Conservation (phyloP, 176 grass and related monocot genomes). For the Aegilops longissima region DNA sequence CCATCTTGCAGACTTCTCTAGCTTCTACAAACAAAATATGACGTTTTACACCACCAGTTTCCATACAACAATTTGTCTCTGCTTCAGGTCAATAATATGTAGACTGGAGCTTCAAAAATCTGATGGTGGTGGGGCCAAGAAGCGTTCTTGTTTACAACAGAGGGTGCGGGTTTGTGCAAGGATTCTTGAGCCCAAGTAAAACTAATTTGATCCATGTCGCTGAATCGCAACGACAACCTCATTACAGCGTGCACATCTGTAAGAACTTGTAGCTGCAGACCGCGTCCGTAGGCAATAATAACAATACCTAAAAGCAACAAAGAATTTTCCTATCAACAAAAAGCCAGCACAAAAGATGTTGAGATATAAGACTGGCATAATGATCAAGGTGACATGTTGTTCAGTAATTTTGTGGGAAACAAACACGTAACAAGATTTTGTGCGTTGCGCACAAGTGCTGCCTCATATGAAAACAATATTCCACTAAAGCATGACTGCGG, state of each 20-base stretch:
- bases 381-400: not conserved
- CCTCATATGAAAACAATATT: not conserved
- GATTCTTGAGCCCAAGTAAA: slow-evolving; percentile 12
- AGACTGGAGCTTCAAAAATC: not conserved
- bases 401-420: not conserved
- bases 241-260: slow-evolving; percentile 72
- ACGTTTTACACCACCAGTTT: not conserved
- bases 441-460: not conserved
- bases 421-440: slow-evolving; percentile 16
- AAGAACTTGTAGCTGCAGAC: slow-evolving; percentile 53
- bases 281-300: slow-evolving; percentile 92
- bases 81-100: not conserved
- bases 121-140: not conserved
- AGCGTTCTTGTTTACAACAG: not conserved
- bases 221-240: slow-evolving; percentile 72
- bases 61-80: not conserved
- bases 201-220: slow-evolving; percentile 64
- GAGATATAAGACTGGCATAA: not conserved
- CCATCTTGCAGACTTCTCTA: not conserved
- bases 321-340: slow-evolving; percentile 1
- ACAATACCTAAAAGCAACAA: slow-evolving; percentile 70
- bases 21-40: not conserved
- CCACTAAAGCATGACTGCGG: not conserved
- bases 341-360: not conserved
- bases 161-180: not conserved